phyloP scores from a whole-genome alignment of 805 yeast species.

The Ogataea chonburiensis region DNA sequence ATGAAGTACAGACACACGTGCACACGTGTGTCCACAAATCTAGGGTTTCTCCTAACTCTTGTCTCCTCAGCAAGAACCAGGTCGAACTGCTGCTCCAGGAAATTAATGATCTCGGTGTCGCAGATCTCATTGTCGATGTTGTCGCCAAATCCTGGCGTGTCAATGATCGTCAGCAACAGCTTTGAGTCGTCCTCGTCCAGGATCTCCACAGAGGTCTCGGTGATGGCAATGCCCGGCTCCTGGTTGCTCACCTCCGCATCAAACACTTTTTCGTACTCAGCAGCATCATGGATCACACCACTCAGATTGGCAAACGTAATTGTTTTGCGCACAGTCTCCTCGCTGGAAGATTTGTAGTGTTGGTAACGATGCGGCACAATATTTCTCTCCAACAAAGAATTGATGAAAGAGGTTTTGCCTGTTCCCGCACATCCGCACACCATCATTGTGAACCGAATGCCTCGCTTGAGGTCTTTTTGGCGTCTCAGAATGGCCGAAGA shows the following conservation, averaged over 20 bases:
- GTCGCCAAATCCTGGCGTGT: conserved; percentile 63
- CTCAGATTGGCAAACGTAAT: conserved; percentile 60
- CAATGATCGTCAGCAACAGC: conserved; percentile 52
- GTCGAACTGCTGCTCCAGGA: conserved; percentile 75
- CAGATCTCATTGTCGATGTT: conserved; percentile 62
- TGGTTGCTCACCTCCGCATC: conserved; percentile 57
- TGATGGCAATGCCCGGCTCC: conserved; percentile 76
- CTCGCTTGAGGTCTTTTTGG: conserved; percentile 69
- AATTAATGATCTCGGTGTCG: conserved; percentile 61
- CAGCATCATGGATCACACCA: conserved; percentile 52
- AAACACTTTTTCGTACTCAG: conserved; percentile 57
- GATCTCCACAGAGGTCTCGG: conserved; percentile 62
- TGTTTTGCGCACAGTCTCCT: conserved; percentile 40
- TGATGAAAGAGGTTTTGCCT: conserved; percentile 76
- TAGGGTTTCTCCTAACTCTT: conserved; percentile 80
- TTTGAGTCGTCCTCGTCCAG: conserved; percentile 60
- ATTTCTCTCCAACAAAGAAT: conserved; percentile 61
- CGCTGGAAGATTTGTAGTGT: conserved; percentile 31
- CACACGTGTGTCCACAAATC: conserved; percentile 74
- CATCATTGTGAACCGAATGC: conserved; percentile 71
- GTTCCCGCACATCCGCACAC: conserved; percentile 73
- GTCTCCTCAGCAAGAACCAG: conserved; percentile 83
- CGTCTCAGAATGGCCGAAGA: conserved; percentile 40
- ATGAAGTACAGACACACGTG: conserved; percentile 72
- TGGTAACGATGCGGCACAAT: conserved; percentile 60